Conservation (phyloP, 129 eudicot genomes). For the Sambucus nigra region DNA sequence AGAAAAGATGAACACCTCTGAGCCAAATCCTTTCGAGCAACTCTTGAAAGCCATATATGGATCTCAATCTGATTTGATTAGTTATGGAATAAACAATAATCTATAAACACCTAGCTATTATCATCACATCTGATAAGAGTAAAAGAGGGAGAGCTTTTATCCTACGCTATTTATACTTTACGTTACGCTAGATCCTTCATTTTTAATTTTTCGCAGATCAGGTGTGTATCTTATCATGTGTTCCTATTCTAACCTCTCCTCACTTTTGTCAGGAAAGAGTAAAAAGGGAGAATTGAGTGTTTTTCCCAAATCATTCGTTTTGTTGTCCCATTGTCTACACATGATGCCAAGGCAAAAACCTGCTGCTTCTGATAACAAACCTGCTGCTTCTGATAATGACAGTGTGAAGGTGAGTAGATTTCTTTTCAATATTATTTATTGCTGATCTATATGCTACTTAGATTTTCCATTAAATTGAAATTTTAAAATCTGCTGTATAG, state of each 20-base stretch:
- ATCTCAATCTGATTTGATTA: no score
- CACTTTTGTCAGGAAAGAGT: slow-evolving; percentile 51
- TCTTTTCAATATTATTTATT: slow-evolving; percentile 3
- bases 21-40: no score
- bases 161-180: no score
- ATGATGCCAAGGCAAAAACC: slow-evolving; percentile 86
- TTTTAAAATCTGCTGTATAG: slow-evolving; percentile 28
- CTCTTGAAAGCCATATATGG: no score
- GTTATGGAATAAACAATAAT: no score
- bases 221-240: neutral
- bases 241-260: neutral
- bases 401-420: slow-evolving; percentile 35
- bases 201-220: no score
- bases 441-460: neutral
- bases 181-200: no score
- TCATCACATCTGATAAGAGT: no score
- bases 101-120: no score
- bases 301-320: slow-evolving; percentile 63
- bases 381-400: slow-evolving; percentile 42
- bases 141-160: no score
- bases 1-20: no score
- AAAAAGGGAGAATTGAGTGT: slow-evolving; percentile 89
- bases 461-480: slow-evolving; percentile 6
- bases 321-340: slow-evolving; percentile 85
- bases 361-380: no score